Evolutionary conservation across 192 early-diverging fungal species (phyloP), one percentile per base, ranked within the genome.

Genomic region (Podila horticola): DNA sequence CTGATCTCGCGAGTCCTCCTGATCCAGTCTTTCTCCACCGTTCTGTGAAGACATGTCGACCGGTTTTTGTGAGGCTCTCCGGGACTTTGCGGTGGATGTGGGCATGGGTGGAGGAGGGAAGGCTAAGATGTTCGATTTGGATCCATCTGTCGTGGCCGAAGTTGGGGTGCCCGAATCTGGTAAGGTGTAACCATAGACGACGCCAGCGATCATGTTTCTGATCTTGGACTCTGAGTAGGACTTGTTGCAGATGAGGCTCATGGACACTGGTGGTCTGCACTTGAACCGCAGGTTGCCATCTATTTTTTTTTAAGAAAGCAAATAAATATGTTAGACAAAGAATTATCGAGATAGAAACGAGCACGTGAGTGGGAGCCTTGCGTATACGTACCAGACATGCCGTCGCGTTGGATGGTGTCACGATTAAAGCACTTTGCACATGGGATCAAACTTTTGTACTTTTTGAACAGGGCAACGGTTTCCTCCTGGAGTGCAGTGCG

Each of bases 211-310:
- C 77, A 81, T 81, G 49, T 81, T 73, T 5, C 77, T 71, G 49
- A 81, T 81, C 67, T 81, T 81, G 62, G 77, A 81, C 57, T 81
- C 77, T 13, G 77, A 81, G 45, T 81, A 81, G 0, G 77, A 81
- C 28, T 81, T 81, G 71, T 81, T 81, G 29, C 77, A 81, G 26
- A 81, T 81, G 28, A 81, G 41, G 41, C 77, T 81, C 71, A 73
- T 81, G 4, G 77, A 81, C 1, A 81, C 77, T 15, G 77, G 77
- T 1, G 77, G 77, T 8, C 77, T 7, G 36, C 77, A 81, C 52
- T 81, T 81, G 62, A 81, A 81, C 22, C 77, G 58, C 24, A 81
- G 71, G 49, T 81, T 81, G 2, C 77, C 77, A 19, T 81, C 77
- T 81, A 11, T 55, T 50, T 45, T 50, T 45, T 45, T 45, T 17